Evolutionary conservation across 2,329 filamentous ascomycete genomes (phyloP).

Genomic region (Helminthosporium solani): DNA sequence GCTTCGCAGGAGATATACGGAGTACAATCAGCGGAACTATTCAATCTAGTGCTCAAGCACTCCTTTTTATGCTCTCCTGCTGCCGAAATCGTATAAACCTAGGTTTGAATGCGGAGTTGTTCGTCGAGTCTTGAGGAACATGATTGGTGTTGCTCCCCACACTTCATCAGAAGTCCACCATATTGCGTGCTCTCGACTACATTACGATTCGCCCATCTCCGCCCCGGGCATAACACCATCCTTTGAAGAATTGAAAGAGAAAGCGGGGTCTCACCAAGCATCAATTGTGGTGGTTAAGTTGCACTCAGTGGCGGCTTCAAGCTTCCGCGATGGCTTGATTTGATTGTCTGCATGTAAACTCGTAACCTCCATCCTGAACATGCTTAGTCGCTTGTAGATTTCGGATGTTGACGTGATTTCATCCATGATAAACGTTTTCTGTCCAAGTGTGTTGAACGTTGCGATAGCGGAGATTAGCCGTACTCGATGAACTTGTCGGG

Average conservation of each 20-base stretch:
- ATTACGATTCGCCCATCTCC: constrained; percentile 10
- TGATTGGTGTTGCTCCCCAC: constrained; percentile 9
- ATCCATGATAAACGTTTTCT: background rate
- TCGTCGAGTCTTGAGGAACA: background rate
- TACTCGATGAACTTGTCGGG: too few species aligned
- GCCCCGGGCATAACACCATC: background rate
- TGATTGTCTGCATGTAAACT: too few species aligned
- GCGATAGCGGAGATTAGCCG: too few species aligned
- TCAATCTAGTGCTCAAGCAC: background rate
- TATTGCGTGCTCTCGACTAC: constrained; percentile 22
- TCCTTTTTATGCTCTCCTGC: background rate
- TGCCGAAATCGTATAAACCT: background rate
- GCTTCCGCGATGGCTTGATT: background rate
- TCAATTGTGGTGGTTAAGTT: too few species aligned
- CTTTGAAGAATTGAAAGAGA: background rate
- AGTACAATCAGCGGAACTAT: too few species aligned
- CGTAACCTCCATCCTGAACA: background rate
- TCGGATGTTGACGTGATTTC: background rate
- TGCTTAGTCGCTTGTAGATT: background rate
- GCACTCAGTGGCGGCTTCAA: background rate
- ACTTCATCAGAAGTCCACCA: constrained; percentile 7
- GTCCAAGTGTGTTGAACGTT: too few species aligned
- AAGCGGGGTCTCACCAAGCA: background rate
- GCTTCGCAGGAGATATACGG: too few species aligned
- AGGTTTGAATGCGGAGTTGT: background rate